A percentile compares a stretch with the other conserved stretches of the same genome.
phyloP scores from a whole-genome alignment of 192 early-diverging fungal genomes.

The Backusella australiensis region DNA sequence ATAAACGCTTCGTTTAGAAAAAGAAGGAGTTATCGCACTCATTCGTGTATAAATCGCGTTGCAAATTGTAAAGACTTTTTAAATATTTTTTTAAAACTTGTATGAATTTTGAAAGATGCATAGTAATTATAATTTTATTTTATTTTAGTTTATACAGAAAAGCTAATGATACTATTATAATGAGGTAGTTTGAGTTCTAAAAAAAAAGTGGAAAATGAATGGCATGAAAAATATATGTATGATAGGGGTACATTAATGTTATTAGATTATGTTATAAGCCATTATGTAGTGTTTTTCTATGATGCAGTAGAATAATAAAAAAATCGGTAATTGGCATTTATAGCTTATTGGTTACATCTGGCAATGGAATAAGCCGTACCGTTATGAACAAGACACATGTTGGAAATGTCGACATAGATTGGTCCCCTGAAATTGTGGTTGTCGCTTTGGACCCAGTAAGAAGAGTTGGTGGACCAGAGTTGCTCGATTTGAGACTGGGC shows the following conservation, averaged over 20 bases:
- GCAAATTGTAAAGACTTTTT: too few relatives aligned
- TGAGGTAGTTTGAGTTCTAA: too few relatives aligned
- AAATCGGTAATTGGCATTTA: too few relatives aligned
- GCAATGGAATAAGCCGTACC: neutral
- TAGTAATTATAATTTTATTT: too few relatives aligned
- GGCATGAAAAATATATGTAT: too few relatives aligned
- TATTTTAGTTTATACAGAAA: too few relatives aligned
- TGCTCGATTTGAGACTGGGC: neutral
- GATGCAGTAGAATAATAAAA: too few relatives aligned
- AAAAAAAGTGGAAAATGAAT: too few relatives aligned
- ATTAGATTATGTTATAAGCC: neutral
- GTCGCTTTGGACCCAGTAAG: neutral
- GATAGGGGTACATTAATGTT: too few relatives aligned
- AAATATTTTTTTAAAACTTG: too few relatives aligned
- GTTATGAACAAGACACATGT: neutral
- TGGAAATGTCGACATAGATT: neutral
- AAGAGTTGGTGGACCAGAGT: neutral
- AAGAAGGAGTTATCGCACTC: neutral
- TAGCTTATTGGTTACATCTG: neutral
- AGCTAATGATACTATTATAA: too few relatives aligned
- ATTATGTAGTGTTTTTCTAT: neutral
- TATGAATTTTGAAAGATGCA: too few relatives aligned
- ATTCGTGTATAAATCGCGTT: neutral
- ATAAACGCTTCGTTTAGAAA: neutral
- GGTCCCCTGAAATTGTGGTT: neutral